A percentile compares a stretch with the other conserved stretches of the same genome.
phyloP scores from a whole-genome alignment of 1,284 basidiomycete species.

The Trichosporon inkin region DNA sequence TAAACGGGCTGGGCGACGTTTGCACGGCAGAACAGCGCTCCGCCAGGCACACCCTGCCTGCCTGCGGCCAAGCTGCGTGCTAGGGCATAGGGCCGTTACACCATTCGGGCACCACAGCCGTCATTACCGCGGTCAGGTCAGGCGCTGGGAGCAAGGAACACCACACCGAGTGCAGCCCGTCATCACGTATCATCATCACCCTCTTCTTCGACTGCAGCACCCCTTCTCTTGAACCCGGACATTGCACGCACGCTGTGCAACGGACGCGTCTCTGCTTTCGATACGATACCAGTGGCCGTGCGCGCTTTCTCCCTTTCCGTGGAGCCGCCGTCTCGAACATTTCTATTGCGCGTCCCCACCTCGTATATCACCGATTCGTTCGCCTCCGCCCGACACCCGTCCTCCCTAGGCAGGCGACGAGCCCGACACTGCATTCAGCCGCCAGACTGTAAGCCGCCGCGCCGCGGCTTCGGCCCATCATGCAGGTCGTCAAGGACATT shows the following conservation, averaged over 20 bases:
- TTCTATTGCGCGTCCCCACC: background rate
- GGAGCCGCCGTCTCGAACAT: background rate
- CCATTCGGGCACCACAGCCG: background rate
- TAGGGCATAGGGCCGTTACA: background rate
- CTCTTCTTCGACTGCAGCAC: background rate
- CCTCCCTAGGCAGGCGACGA: background rate
- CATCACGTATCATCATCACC: background rate
- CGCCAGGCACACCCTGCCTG: too few species aligned
- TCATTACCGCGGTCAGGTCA: too few species aligned
- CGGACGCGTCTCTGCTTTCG: background rate
- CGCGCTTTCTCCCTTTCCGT: background rate
- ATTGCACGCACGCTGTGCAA: background rate
- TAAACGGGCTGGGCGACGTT: background rate
- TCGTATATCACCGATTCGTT: background rate
- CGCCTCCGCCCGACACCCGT: background rate
- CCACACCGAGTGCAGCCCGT: too few species aligned
- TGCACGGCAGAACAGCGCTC: background rate
- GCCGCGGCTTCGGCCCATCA: constrained; percentile 19
- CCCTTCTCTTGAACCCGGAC: background rate
- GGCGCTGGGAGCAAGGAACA: background rate
- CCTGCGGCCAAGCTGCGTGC: background rate
- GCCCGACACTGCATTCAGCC: background rate
- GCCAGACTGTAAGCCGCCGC: constrained; percentile 3
- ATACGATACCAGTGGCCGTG: background rate
- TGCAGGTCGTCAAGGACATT: constrained; percentile 46